Base-by-base conservation (phyloP, 2,329 filamentous ascomycete genomes). In the Bimuria novae-zelandiae region DNA sequence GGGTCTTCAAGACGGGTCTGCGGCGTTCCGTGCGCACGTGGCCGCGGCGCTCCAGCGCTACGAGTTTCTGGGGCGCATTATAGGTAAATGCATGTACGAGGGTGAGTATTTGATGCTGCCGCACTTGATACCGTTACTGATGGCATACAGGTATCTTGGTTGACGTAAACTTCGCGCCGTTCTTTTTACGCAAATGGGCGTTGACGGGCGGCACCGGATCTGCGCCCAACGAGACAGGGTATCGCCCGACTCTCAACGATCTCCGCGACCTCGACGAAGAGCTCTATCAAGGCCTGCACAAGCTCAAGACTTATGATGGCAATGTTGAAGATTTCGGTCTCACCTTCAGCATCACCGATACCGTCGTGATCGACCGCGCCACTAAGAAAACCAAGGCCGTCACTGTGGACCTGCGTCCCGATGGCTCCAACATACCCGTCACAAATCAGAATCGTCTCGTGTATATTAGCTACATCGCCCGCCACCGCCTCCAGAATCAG, bases 81-180 rank as follows among this genome's bases (percentile, higher is more conserved):
- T 99, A 22, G 94, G 94, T 10, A 99, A 99, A 72, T 99, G 94
- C 74, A 80, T 99, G 67, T 99, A 99, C 69, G 94, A 99, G 76
- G 92, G 44, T 47, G 33, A 37, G 44, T n/a, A 37, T 29, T 30
- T 16, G 11, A 29, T 14, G 11, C 10, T 4, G 12, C 11, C 7
- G 21, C 16, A 7, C 8, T 7, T 21, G 16, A 29, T 8, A 39
- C 4, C 1, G 2, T 29, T 21, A 37, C 44, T 47, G 22, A 47
- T 7, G 2, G n/a, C 2, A 17, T 12, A 16, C n/a, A 47, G 44
- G 92, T 0, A 97, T 99, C 39, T 81, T 99, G 3, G 87, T 97
- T 41, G 92, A 99, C 73, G 87, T 97, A 54, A 86, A 86, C 45
- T 99, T 99, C 77, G 92, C 93, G 1, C 88, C 90, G 0, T 99